Evolutionary conservation across 2,329 filamentous ascomycete species (phyloP).

Genomic region (Cordyceps pruinosa): DNA sequence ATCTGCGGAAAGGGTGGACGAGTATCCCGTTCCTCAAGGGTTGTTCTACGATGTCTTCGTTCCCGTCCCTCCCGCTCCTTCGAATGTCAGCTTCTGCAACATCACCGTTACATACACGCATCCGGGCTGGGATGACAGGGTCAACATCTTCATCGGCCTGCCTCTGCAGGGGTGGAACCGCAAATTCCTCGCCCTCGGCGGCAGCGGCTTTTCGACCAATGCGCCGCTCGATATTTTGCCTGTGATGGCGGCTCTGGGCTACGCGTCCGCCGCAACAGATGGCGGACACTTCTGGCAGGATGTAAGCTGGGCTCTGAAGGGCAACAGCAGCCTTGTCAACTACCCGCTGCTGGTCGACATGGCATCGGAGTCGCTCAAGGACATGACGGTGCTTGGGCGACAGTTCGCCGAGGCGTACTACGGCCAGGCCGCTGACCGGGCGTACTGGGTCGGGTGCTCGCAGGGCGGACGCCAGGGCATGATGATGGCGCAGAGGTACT

Average conservation of each 20-base stretch:
- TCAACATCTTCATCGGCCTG: not conserved
- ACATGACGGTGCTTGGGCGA: constrained; percentile 35
- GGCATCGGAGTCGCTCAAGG: constrained; percentile 21
- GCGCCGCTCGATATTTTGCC: not conserved
- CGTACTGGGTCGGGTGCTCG: constrained; percentile 47
- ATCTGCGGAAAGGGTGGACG: not conserved
- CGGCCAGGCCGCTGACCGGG: constrained; percentile 27
- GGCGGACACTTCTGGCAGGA: not conserved
- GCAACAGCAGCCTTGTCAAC: constrained; percentile 18
- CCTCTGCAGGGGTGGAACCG: not conserved
- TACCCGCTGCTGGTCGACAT: constrained; percentile 21
- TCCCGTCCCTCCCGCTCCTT: not conserved
- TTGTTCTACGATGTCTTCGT: not conserved
- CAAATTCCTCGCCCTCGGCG: not conserved
- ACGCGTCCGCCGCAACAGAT: not conserved
- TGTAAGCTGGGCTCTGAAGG: constrained; percentile 16
- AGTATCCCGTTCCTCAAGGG: not conserved
- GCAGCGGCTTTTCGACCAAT: not conserved
- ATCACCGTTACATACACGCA: constrained; percentile 1
- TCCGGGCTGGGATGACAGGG: not conserved
- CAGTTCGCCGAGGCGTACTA: constrained; percentile 35
- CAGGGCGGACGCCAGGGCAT: constrained; percentile 51
- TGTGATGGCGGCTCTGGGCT: not conserved
- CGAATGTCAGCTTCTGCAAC: constrained; percentile 5
- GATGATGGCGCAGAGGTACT: constrained; percentile 44